phyloP scores from a whole-genome alignment of 2,329 filamentous ascomycete genomes.

The Orbilia oligospora region DNA sequence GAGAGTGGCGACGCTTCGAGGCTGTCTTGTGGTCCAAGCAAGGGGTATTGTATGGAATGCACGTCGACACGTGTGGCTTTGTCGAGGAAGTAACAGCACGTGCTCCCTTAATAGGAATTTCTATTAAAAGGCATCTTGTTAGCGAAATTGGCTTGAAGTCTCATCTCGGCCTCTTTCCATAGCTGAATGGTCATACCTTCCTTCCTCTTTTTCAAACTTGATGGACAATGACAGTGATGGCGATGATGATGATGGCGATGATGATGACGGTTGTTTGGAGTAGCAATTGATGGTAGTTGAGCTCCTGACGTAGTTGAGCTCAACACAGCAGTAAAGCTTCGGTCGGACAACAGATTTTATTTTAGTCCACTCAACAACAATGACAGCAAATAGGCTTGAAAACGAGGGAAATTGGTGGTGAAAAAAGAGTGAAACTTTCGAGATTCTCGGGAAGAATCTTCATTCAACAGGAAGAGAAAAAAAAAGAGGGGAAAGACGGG shows the following conservation, averaged over 20 bases:
- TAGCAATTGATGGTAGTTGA: conserved; percentile 1
- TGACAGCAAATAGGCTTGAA: neutral
- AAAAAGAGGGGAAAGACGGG: conserved; percentile 19
- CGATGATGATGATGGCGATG: too few relatives aligned
- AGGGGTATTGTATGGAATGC: conserved; percentile 23
- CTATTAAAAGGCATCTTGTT: neutral
- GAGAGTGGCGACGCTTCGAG: neutral
- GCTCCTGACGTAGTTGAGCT: neutral
- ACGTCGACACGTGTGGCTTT: conserved; percentile 32
- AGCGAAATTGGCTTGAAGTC: neutral
- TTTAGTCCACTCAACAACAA: neutral
- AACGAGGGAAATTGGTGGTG: neutral
- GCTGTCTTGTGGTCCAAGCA: conserved; percentile 30
- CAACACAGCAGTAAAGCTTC: conserved; percentile 5
- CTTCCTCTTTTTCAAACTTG: neutral
- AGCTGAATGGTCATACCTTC: neutral
- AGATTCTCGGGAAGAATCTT: neutral
- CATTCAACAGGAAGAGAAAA: too few relatives aligned
- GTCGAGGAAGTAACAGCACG: neutral
- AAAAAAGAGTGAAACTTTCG: neutral
- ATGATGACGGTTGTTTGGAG: conserved; percentile 4
- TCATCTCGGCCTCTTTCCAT: neutral
- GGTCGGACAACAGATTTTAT: conserved; percentile 6
- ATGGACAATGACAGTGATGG: too few relatives aligned
- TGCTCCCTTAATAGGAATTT: neutral